Conservation (phyloP, 345 rosid species). For the Laguncularia racemosa region DNA sequence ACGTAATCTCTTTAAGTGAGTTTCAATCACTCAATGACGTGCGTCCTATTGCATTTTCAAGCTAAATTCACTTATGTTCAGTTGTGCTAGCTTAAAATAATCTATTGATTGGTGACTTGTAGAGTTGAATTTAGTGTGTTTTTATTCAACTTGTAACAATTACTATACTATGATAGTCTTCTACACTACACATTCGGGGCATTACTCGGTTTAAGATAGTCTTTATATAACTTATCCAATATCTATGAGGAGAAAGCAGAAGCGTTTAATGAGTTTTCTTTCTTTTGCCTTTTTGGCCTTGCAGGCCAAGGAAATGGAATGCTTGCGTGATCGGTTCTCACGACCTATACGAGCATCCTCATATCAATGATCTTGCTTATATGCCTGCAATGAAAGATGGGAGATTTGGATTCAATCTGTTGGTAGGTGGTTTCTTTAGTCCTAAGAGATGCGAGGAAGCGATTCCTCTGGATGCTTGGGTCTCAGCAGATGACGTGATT, state of each 20-base stretch:
- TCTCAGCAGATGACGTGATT: conserved; percentile 62
- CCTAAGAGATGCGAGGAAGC: conserved; percentile 88
- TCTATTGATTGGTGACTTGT: no score
- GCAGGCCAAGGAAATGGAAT: conserved; percentile 97
- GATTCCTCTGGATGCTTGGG: conserved; percentile 94
- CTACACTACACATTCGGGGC: no score
- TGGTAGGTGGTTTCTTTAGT: conserved; percentile 97
- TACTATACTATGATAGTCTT: no score
- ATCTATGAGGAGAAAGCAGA: no score
- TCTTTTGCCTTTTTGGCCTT: not conserved
- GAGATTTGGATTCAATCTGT: conserved; percentile 72
- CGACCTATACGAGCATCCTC: conserved; percentile 97
- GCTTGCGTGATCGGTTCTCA: conserved; percentile 89
- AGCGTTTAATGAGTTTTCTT: no score
- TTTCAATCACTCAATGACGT: no score
- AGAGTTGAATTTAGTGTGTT: no score
- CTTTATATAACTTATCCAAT: no score
- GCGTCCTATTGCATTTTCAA: no score
- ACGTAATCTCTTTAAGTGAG: no score
- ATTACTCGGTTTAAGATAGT: no score
- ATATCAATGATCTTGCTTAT: conserved; percentile 93
- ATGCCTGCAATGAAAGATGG: conserved; percentile 85
- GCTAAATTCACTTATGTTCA: not conserved
- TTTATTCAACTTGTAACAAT: no score
- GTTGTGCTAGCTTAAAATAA: not conserved